phyloP scores from a whole-genome alignment of 116 monocot genomes.

The Zostera marina region DNA sequence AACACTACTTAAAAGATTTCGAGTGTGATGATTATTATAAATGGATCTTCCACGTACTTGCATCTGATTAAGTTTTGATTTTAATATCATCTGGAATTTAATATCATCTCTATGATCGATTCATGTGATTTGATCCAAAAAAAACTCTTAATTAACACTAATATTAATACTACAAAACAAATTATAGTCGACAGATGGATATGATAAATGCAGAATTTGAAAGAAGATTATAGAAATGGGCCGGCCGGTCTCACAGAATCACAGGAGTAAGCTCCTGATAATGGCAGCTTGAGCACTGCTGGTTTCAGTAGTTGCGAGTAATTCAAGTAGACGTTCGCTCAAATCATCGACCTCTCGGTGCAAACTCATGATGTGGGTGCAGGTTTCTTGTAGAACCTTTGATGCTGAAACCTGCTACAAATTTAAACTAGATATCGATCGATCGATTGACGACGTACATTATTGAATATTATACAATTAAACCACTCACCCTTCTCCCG shows the following conservation, averaged over 20 bases:
- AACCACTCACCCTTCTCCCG: conserved; percentile 1
- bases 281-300: conserved; percentile 73
- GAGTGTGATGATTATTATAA: too few relatives aligned
- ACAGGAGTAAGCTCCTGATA: conserved; percentile 40
- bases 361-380: conserved; percentile 83
- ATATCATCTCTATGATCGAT: too few relatives aligned
- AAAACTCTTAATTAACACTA: too few relatives aligned
- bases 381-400: conserved; percentile 81
- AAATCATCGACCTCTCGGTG: conserved; percentile 75
- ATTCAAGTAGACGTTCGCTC: conserved; percentile 67
- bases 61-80: too few relatives aligned
- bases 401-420: conserved; percentile 36
- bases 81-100: too few relatives aligned
- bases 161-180: too few relatives aligned
- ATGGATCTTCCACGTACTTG: too few relatives aligned
- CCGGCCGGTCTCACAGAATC: not conserved
- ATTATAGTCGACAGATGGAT: too few relatives aligned
- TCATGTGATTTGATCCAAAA: too few relatives aligned
- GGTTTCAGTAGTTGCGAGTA: conserved; percentile 45
- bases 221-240: too few relatives aligned
- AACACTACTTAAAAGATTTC: too few relatives aligned
- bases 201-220: too few relatives aligned
- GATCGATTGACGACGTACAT: not conserved
- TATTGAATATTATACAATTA: not conserved
- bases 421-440: not conserved